These are phyloP conservation scores for Naganishia randhawae DNA, from an alignment of 768 basidiomycete genomes.

Conservation along the genomic window DNA sequence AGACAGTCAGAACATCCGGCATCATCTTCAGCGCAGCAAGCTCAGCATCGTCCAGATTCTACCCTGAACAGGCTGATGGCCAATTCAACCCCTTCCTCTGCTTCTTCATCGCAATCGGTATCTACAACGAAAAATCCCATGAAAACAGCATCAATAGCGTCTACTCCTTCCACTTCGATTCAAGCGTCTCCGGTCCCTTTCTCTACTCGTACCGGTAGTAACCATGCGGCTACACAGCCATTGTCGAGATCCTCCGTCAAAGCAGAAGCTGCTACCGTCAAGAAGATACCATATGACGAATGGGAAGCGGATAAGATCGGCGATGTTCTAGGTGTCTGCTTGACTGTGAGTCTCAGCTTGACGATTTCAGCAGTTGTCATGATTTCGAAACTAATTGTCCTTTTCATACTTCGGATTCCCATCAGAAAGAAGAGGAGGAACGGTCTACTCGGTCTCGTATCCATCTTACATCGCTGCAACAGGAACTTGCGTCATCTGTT, in stretches of 20 bases:
- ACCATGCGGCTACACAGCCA: neutral
- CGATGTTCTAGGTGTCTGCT: constrained; percentile 69
- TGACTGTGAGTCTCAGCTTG: constrained; percentile 44
- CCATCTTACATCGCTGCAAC: neutral
- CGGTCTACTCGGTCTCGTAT: constrained; percentile 53
- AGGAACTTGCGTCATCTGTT: neutral
- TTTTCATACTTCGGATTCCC: constrained; percentile 28
- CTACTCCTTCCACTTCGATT: neutral
- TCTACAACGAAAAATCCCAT: neutral
- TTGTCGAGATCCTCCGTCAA: neutral
- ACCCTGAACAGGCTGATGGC: constrained; percentile 10
- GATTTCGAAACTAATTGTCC: constrained; percentile 30
- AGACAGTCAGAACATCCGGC: neutral
- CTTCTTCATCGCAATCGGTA: neutral
- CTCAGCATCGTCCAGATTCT: constrained; percentile 11
- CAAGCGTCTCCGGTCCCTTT: neutral
- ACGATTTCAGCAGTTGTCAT: neutral
- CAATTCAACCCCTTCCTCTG: neutral
- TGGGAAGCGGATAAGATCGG: constrained; percentile 76
- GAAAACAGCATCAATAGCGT: neutral
- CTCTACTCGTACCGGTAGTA: neutral
- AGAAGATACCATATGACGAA: constrained; percentile 55
- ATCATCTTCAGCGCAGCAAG: neutral
- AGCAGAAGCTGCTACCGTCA: neutral
- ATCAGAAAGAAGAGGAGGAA: constrained; percentile 39